These are phyloP conservation scores for Selenicereus undatus DNA, from an alignment of 148 eudicot genomes.

Conservation along the genomic window DNA sequence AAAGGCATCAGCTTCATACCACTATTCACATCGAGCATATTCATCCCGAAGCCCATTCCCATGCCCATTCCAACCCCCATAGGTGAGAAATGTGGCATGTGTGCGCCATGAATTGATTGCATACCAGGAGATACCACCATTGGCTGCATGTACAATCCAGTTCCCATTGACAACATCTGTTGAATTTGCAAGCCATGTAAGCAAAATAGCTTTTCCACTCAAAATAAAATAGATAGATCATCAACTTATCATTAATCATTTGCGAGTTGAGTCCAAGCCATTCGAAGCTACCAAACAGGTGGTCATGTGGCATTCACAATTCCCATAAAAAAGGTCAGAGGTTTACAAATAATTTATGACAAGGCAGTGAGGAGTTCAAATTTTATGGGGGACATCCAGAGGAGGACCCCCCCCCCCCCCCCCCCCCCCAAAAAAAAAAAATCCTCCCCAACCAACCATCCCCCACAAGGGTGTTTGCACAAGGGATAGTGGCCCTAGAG, in stretches of 20 bases:
- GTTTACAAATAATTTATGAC: neutral
- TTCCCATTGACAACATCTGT: conserved; percentile 95
- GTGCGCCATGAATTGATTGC: conserved; percentile 70
- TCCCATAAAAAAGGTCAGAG: neutral
- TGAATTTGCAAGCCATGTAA: conserved; percentile 6
- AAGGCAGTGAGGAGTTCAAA: neutral
- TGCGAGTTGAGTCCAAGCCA: neutral
- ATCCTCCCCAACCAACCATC: neutral
- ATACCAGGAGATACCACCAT: conserved; percentile 83
- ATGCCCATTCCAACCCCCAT: conserved; percentile 64
- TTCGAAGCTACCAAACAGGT: neutral
- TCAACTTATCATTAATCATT: neutral
- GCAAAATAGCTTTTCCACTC: neutral
- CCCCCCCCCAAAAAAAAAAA: neutral
- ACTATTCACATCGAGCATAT: conserved; percentile 56
- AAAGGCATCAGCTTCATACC: conserved; percentile 43
- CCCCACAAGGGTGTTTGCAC: neutral
- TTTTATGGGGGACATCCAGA: neutral
- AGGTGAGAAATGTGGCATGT: conserved; percentile 63
- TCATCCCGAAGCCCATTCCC: conserved; percentile 69
- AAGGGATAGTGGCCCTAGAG: neutral
- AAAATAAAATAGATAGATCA: neutral
- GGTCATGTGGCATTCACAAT: neutral
- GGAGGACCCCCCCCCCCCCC: neutral
- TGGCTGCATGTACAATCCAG: conserved; percentile 84